Conservation (phyloP, 305 asterid genomes). For the Rubia tinctorum region DNA sequence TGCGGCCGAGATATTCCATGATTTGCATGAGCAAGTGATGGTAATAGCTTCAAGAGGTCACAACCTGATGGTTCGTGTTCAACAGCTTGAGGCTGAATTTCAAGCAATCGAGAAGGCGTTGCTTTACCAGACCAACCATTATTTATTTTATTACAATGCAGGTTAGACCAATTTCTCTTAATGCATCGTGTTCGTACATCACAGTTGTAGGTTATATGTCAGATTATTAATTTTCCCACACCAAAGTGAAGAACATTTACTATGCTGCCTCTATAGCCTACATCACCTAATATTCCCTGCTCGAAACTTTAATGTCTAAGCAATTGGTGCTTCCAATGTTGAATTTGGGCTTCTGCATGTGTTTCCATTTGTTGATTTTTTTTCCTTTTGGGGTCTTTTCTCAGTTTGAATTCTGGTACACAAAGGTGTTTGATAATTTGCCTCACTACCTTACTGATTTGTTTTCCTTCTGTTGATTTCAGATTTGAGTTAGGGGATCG, state of each 20-base stretch:
- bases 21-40: conserved; percentile 86
- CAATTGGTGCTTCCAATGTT: too few species aligned
- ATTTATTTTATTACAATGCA: conserved; percentile 62
- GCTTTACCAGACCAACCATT: conserved; percentile 82
- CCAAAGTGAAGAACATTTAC: not conserved
- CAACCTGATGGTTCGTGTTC: conserved; percentile 69
- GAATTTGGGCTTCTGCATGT: too few species aligned
- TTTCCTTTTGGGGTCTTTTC: too few species aligned
- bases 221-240: not conserved
- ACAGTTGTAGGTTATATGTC: not conserved
- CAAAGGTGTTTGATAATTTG: too few species aligned
- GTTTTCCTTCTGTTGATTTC: too few species aligned
- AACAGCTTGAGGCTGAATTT: conserved; percentile 82
- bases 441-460: too few species aligned
- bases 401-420: too few species aligned
- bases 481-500: too few species aligned
- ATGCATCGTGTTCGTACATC: conserved; percentile 1
- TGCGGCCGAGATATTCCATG: conserved; percentile 94
- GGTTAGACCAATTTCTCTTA: conserved; percentile 42
- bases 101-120: conserved; percentile 78
- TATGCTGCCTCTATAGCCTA: not conserved
- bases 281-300: not conserved
- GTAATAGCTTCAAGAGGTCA: conserved; percentile 96
- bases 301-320: not conserved
- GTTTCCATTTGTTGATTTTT: too few species aligned